phyloP scores from a whole-genome alignment of 2,329 filamentous ascomycete genomes.

The Cladosporium sp. region DNA sequence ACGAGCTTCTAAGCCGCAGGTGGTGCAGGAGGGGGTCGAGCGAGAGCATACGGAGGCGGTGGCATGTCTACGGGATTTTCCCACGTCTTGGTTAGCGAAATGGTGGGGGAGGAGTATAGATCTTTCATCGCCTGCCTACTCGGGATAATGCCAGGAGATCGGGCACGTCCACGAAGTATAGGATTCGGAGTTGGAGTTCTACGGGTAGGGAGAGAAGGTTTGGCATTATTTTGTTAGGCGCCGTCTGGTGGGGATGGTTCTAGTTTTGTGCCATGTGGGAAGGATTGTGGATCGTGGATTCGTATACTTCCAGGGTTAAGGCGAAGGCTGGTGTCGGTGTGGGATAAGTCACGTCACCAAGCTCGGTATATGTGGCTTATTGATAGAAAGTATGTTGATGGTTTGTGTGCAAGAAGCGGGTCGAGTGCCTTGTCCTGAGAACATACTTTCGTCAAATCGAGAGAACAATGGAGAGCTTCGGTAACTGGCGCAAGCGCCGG shows the following conservation, averaged over 20 bases:
- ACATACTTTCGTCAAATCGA: too few relatives aligned
- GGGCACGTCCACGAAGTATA: conserved; percentile 43
- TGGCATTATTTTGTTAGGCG: not conserved
- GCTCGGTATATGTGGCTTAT: too few relatives aligned
- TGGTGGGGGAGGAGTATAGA: not conserved
- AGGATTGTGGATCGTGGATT: too few relatives aligned
- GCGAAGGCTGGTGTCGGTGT: too few relatives aligned
- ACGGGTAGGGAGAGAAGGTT: conserved; percentile 28
- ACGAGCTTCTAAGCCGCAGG: conserved; percentile 55
- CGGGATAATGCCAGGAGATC: conserved; percentile 41
- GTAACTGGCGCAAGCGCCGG: conserved; percentile 8
- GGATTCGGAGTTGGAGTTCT: conserved; percentile 42
- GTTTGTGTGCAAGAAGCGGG: too few relatives aligned
- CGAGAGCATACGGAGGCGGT: conserved; percentile 57
- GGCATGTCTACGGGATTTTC: conserved; percentile 48
- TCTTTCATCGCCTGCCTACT: conserved; percentile 24
- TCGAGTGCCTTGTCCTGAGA: too few relatives aligned
- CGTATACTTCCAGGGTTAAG: too few relatives aligned
- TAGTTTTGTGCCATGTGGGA: too few relatives aligned
- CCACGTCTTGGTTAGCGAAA: not conserved
- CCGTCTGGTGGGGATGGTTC: too few relatives aligned
- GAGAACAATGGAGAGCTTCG: not conserved
- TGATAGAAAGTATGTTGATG: too few relatives aligned
- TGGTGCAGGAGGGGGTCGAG: conserved; percentile 62
- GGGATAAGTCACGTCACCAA: too few relatives aligned